Conservation (phyloP, 1,139 yeast genomes). For the Arxiozyma telluris region DNA sequence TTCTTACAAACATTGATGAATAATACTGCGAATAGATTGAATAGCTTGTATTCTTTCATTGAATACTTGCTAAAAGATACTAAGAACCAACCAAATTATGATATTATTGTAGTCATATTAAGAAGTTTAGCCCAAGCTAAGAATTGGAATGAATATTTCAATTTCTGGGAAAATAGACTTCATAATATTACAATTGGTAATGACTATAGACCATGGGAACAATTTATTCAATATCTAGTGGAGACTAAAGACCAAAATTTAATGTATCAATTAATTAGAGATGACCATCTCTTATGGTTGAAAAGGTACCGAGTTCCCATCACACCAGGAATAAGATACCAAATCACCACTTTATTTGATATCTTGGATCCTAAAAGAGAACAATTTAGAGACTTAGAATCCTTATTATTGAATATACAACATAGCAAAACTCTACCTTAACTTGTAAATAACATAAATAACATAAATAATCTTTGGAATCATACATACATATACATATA, state of each 20-base stretch:
- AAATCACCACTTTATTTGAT: constrained; percentile 1
- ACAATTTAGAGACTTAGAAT: neutral
- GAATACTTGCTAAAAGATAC: constrained; percentile 10
- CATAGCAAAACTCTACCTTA: neutral
- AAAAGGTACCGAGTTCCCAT: constrained; percentile 18
- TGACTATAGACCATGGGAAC: constrained; percentile 24
- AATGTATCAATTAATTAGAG: constrained; percentile 14
- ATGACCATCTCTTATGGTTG: constrained; percentile 24
- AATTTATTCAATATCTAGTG: constrained; percentile 14
- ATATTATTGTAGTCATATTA: constrained; percentile 12
- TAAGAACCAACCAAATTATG: constrained; percentile 8
- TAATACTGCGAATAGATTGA: constrained; percentile 8
- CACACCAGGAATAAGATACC: constrained; percentile 11
- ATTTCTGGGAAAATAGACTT: constrained; percentile 19
- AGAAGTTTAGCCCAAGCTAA: constrained; percentile 13
- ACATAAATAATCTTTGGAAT: neutral
- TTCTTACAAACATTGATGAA: constrained; percentile 15
- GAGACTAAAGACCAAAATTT: constrained; percentile 12
- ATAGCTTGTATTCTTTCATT: constrained; percentile 5
- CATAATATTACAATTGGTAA: constrained; percentile 8
- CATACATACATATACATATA: neutral
- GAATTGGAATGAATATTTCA: constrained; percentile 17
- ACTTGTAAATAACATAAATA: neutral
- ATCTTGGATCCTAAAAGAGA: constrained; percentile 3
- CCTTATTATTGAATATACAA: neutral